Base-by-base conservation (phyloP, 768 basidiomycete genomes). In the Xanthoconium stramineum region DNA sequence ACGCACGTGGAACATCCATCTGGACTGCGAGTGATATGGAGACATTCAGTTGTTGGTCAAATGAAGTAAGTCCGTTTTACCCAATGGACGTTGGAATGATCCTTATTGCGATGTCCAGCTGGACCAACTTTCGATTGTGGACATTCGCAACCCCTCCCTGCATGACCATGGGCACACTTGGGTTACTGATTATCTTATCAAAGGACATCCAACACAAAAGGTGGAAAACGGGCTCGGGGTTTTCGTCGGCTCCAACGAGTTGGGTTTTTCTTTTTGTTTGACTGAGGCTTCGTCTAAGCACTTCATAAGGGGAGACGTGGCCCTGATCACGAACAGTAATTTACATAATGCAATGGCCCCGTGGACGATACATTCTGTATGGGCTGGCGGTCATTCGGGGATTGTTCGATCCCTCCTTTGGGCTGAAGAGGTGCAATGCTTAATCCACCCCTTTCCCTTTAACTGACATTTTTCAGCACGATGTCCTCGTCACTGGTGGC, bases 11-110 rank as follows among this genome's bases (percentile, higher is more conserved):
- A 6, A 73, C 73, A 32, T 74, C 69, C 46, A 76, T 94, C 9
- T 97, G 94, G 93, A 88, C 87, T 24, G 80, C 84, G 12, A 94
- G 91, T 60, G 95, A 97, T 73, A 97, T 97, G 94, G 94, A 98
- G 71, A 93, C 90, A 0, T 89, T 95, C 61, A 88, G 89, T 53
- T 78, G 83, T 14, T 98, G 94, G 95, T 82, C 85, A 29, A 71
- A 71, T 46, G 88, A 92, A 72, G 90, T 87, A 56, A 32, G 69
- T 57, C 37, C 44, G 36, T 42, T 52, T 47, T 48, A 28, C 20
- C 19, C 29, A 42, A 37, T 14, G 12, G 38, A 19, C 39, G n/a
- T 11, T 40, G 14, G 30, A 52, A 24, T 1, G 20, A 37, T 52
- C 29, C 45, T 55, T 24, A 58, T 44, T 29, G n/a, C n/a, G 35